Conservation (phyloP, 2,329 filamentous ascomycete species). For the Fusarium dlaminii region DNA sequence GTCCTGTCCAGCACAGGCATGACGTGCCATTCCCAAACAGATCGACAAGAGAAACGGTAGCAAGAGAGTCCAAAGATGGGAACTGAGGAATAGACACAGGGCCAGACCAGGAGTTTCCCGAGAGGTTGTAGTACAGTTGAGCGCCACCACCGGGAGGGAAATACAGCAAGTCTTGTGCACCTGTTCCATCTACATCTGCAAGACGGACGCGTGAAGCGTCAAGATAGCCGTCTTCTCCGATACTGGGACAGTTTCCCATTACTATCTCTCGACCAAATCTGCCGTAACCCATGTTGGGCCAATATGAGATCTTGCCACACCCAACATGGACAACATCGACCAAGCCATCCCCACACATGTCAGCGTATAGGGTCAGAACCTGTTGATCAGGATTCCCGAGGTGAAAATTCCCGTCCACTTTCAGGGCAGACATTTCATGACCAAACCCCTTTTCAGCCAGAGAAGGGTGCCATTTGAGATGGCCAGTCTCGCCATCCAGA, state of each 20-base stretch:
- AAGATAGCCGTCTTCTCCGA: not conserved
- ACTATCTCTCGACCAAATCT: not conserved
- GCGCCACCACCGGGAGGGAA: not conserved
- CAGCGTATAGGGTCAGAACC: not conserved
- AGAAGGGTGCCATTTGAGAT: not conserved
- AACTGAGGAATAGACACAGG: not conserved
- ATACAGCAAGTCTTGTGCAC: not conserved
- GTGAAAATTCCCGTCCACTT: not conserved
- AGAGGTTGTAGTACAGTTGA: not conserved
- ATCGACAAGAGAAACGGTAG: not conserved
- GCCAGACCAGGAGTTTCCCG: not conserved
- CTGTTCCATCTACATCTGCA: not conserved
- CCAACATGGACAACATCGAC: not conserved
- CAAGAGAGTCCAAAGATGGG: not conserved
- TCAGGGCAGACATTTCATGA: not conserved
- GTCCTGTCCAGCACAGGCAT: not conserved
- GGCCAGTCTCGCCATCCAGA: not conserved
- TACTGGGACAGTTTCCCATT: not conserved
- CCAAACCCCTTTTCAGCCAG: not conserved
- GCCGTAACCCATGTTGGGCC: not conserved
- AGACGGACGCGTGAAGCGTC: not conserved
- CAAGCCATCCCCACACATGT: not conserved
- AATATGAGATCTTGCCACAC: not conserved
- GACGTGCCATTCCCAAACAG: not conserved
- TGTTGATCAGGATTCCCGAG: not conserved